Conservation (phyloP, 179 eudicot species). For the Pouteria campechiana region DNA sequence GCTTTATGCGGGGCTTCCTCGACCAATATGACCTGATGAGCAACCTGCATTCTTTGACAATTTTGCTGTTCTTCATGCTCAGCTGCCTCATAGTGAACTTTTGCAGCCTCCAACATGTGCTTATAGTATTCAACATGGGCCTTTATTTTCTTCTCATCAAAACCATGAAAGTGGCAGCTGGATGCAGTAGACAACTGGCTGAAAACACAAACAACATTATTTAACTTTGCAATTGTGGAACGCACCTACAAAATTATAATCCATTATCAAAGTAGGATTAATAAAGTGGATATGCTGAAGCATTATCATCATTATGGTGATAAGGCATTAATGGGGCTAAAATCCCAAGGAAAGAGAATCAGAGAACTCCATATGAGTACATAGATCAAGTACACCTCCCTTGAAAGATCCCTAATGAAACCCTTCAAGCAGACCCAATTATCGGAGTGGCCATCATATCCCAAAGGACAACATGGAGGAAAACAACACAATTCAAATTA, state of each 20-base stretch:
- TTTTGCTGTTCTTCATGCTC: constrained; percentile 86
- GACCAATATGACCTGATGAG: constrained; percentile 81
- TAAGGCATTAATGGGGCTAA: no score
- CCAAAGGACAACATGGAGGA: no score
- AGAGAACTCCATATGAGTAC: no score
- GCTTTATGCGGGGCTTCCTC: constrained; percentile 92
- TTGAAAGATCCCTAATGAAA: no score
- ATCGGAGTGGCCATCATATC: no score
- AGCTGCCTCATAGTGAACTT: constrained; percentile 79
- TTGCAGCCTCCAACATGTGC: constrained; percentile 78
- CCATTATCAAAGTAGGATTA: no score
- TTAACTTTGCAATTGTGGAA: constrained; percentile 71
- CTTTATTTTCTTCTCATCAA: constrained; percentile 95
- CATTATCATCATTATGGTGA: no score
- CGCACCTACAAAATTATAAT: constrained; percentile 46
- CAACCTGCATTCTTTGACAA: constrained; percentile 70
- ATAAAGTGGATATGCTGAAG: no score
- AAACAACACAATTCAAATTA: no score
- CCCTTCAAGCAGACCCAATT: no score
- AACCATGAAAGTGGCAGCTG: constrained; percentile 73
- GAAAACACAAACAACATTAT: constrained; percentile 84
- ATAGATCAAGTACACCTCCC: no score
- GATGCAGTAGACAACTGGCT: constrained; percentile 77
- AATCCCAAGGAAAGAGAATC: no score
- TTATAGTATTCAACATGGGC: constrained; percentile 94